phyloP scores from a whole-genome alignment of 179 eudicot species.

The Spergularia azorica region DNA sequence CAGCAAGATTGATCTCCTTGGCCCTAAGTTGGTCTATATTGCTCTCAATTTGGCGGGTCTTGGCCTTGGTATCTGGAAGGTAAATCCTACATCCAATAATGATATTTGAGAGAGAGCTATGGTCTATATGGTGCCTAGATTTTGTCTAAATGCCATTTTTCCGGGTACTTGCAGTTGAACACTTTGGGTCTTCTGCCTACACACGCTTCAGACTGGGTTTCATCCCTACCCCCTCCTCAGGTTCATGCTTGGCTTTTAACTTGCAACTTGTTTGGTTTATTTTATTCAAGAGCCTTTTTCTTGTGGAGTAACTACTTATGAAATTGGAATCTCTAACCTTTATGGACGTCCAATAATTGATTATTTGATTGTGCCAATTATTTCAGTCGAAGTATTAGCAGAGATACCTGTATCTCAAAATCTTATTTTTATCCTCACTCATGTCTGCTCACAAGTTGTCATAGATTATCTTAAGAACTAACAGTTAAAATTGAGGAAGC shows the following conservation, averaged over 20 bases:
- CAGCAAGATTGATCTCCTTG: constrained; percentile 75
- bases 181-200: constrained; percentile 96
- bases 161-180: constrained; percentile 61
- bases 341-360: constrained; percentile 5
- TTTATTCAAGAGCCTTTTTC: neutral
- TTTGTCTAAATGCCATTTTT: constrained; percentile 12
- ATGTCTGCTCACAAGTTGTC: neutral
- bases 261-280: constrained; percentile 7
- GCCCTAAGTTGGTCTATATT: constrained; percentile 69
- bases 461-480: neutral
- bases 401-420: neutral
- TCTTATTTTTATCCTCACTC: neutral
- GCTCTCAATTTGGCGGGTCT: constrained; percentile 86
- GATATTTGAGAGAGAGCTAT: neutral
- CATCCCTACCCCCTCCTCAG: constrained; percentile 91
- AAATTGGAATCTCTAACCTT: neutral
- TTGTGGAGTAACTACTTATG: neutral
- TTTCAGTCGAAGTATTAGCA: neutral
- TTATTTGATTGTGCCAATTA: neutral
- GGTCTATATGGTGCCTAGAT: neutral
- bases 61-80: constrained; percentile 93
- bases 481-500: neutral
- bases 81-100: constrained; percentile 23
- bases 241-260: constrained; percentile 32
- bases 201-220: constrained; percentile 96